Evolutionary conservation across 768 basidiomycete species (phyloP).

Genomic region (Leccinum rimulosum): DNA sequence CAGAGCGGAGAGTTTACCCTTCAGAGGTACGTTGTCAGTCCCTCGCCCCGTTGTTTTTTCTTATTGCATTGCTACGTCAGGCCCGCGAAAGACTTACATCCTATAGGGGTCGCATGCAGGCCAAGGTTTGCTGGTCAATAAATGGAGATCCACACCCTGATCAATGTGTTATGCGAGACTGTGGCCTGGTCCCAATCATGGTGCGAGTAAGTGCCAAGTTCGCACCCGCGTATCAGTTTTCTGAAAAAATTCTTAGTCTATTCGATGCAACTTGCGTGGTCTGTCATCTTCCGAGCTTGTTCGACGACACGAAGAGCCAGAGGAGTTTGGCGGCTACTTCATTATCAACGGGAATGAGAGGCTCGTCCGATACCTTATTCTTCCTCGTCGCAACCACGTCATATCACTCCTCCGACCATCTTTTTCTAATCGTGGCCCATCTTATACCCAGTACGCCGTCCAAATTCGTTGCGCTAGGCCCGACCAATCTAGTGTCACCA

Average conservation of each 20-base stretch:
- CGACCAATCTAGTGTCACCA: slow-evolving; percentile 92
- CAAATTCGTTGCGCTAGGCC: slow-evolving; percentile 93
- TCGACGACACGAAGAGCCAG: slow-evolving; percentile 88
- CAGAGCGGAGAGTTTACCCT: slow-evolving; percentile 80
- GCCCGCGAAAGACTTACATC: slow-evolving; percentile 91
- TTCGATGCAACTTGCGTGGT: slow-evolving; percentile 85
- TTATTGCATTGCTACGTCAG: slow-evolving; percentile 38
- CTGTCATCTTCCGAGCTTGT: slow-evolving; percentile 88
- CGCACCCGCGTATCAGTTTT: background rate
- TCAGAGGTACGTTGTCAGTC: slow-evolving; percentile 60
- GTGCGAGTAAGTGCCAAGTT: slow-evolving; percentile 66
- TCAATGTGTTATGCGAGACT: slow-evolving; percentile 72
- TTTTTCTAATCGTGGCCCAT: slow-evolving; percentile 89
- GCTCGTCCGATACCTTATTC: slow-evolving; percentile 94
- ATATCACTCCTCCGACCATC: slow-evolving; percentile 89
- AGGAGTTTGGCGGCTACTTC: slow-evolving; percentile 99
- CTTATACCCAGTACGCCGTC: slow-evolving; percentile 92
- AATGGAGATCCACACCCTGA: slow-evolving; percentile 60
- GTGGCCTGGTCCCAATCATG: slow-evolving; percentile 95
- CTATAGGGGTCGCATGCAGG: slow-evolving; percentile 87
- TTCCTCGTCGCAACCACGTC: slow-evolving; percentile 94
- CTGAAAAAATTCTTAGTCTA: slow-evolving; percentile 56
- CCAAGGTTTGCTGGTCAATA: slow-evolving; percentile 83
- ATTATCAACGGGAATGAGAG: slow-evolving; percentile 99
- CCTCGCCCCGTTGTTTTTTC: background rate